These are phyloP conservation scores for Pinus taeda DNA, from an alignment of 75 land plant species.

Conservation along the genomic window DNA sequence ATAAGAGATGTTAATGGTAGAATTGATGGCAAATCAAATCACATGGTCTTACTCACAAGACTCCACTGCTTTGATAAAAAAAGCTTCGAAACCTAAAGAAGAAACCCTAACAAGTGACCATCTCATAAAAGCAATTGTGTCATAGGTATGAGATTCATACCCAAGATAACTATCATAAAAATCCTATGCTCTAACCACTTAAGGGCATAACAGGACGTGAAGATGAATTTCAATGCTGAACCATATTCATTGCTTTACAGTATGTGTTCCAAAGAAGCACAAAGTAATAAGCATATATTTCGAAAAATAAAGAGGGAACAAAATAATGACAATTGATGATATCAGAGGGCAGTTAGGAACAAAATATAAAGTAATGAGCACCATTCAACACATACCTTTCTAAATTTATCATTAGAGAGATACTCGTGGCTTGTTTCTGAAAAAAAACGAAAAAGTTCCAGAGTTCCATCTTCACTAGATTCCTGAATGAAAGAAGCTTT, in stretches of 20 bases:
- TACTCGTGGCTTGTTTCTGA: slow-evolving; percentile 39
- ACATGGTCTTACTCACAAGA: not conserved
- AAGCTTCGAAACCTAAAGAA: not conserved
- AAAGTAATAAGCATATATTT: not conserved
- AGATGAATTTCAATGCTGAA: not conserved
- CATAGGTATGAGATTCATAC: not conserved
- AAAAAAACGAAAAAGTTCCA: slow-evolving; percentile 45
- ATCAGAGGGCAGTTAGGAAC: not conserved
- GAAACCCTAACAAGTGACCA: not conserved
- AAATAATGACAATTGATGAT: not conserved
- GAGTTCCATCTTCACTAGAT: slow-evolving; percentile 35
- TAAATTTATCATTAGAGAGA: slow-evolving; percentile 18
- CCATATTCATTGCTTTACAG: not conserved
- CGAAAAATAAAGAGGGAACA: not conserved
- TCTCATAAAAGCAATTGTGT: not conserved
- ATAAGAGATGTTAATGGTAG: not conserved
- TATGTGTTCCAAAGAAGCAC: not conserved
- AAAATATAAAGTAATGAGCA: not conserved
- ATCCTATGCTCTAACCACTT: not conserved
- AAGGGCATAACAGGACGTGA: not conserved
- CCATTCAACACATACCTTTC: slow-evolving; percentile 7
- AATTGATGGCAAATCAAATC: not conserved
- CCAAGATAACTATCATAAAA: not conserved
- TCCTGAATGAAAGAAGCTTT: not conserved
- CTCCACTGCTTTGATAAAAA: not conserved